Base-by-base conservation (phyloP, 2,329 filamentous ascomycete species). In the Trichoderma koningiopsis region DNA sequence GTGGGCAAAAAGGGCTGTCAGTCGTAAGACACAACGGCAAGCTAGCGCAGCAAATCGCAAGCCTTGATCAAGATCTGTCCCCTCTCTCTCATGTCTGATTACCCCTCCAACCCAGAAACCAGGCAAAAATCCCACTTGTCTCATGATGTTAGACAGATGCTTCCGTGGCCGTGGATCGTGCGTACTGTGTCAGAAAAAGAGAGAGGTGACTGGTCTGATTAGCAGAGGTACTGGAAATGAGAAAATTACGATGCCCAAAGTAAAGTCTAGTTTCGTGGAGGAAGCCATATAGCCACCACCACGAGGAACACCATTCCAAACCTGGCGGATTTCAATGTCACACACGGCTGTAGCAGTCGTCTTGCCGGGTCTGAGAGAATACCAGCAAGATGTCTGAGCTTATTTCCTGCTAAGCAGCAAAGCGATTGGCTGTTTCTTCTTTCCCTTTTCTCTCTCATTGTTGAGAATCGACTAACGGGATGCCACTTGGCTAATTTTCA, bases 21-120 rank as follows among this genome's bases (percentile, higher is more conserved):
- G 47, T 58, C 37, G 63, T 55, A 47, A 66, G 63, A 66, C 63
- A 37, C 53, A 57, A 49, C 63, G 53, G 53, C 52, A 35, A 57
- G 52, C 49, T 29, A 57, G 37, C 24, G 49, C 31, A 29, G 40
- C 52, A 55, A 56, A 56, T 7, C 27, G 33, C 24, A 47, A 57
- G 27, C 19, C n/a, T 22, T 66, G 53, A 57, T 58, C 27, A 33
- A 35, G 63, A 58, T 66, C 27, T 57, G 27, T 53, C 35, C 29
- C 52, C 24, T 57, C 52, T 57, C 24, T 4, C 19, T 13, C 33
- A 35, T 11, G 13, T 35, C 33, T 35, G 22, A 13, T 49, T 27
- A 55, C 63, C 63, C 27, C 63, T 66, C 63, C 29, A 66, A 52
- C 8, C 60, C 47, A 55, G 35, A 29, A 33, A 27, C 19, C 13